Evolutionary conservation across 2,329 filamentous ascomycete genomes (phyloP), one percentile per base, ranked within the genome.

Genomic region (Amauroascus verrucosus): DNA sequence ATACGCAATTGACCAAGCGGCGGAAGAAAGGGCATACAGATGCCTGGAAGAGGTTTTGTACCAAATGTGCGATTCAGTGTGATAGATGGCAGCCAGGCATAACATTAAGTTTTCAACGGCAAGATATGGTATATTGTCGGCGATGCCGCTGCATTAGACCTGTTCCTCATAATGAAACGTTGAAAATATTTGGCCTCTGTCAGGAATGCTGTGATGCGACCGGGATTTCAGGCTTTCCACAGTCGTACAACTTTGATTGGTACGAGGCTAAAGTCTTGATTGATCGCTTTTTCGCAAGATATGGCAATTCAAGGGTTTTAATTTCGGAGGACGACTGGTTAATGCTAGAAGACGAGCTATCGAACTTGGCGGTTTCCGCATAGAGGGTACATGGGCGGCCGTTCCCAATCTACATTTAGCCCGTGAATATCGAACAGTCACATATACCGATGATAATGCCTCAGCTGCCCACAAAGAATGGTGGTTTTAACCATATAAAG

Each of bases 1-100:
- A 52, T 26, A 48, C 53, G 1, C 61, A 63, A 41, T 48, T 38
- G 22, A 60, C 45, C 16, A 49, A 56, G 1, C 56, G 49, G 2
- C 56, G 58, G 20, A 57, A 49, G 28, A 58, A 56, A n/a, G 60
- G 61, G 2, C 58, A 62, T 48, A 46, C 26, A 4, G 53, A 62
- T 37, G 51, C 50, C 30, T 20, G 33, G 16, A 54, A 57, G 24
- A 55, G 62, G 37, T 61, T 61, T 41, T 60, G 62, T 51, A 56
- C 35, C 18, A 32, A 41, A 3, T 63, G 61, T 35, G 58, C 55
- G 3, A 46, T 61, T 11, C 43, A 47, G 18, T 50, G 45, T 9
- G 45, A 57, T 41, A 59, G 54, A 44, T 61, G 59, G 59, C 35
- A 56, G 32, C 57, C 48, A 7, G 59, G 60, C 6, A 57, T 49